Percentiles rank a stretch among this genome's conserved stretches.
Evolutionary conservation across 1,284 basidiomycete species (phyloP).

Genomic region (Blastosporella zonata): DNA sequence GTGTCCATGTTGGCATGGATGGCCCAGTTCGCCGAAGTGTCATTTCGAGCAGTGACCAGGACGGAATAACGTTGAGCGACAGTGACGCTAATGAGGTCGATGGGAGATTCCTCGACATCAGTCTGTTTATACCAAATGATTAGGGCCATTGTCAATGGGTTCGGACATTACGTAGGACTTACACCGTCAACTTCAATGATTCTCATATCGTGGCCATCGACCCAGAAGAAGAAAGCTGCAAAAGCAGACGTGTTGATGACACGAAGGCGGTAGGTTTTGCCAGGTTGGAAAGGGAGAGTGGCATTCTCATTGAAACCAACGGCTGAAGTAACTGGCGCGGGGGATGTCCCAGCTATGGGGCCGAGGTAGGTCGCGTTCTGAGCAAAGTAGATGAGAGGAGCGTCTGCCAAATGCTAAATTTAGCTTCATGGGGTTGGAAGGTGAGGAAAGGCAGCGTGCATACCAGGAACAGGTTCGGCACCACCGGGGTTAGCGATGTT

Average conservation of each 20-base stretch:
- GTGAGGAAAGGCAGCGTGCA: constrained; percentile 14
- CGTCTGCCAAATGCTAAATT: constrained; percentile 44
- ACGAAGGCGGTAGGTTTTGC: constrained; percentile 74
- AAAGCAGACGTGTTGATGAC: constrained; percentile 81
- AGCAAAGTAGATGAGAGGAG: constrained; percentile 82
- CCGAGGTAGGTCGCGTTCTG: constrained; percentile 72
- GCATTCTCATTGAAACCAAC: constrained; percentile 87
- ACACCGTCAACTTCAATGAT: constrained; percentile 86
- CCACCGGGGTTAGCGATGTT: constrained; percentile 77
- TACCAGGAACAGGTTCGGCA: constrained; percentile 83
- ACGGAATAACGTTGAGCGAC: constrained; percentile 95
- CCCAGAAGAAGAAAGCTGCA: constrained; percentile 79
- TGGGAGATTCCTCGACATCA: constrained; percentile 71
- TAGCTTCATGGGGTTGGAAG: background rate
- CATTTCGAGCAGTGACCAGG: constrained; percentile 86
- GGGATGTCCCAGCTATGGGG: constrained; percentile 49
- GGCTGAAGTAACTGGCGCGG: constrained; percentile 46
- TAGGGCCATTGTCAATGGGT: background rate
- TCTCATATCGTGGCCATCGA: constrained; percentile 89
- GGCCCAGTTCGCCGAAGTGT: constrained; percentile 80
- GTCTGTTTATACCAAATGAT: constrained; percentile 41
- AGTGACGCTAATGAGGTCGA: constrained; percentile 69
- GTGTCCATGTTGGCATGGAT: constrained; percentile 90
- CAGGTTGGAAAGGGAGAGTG: constrained; percentile 78
- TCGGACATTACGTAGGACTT: constrained; percentile 29